A percentile compares a stretch with the other conserved stretches of the same genome.
These are phyloP conservation scores for Penicillium desertorum DNA, from an alignment of 495 filamentous ascomycete genomes.

Conservation along the genomic window DNA sequence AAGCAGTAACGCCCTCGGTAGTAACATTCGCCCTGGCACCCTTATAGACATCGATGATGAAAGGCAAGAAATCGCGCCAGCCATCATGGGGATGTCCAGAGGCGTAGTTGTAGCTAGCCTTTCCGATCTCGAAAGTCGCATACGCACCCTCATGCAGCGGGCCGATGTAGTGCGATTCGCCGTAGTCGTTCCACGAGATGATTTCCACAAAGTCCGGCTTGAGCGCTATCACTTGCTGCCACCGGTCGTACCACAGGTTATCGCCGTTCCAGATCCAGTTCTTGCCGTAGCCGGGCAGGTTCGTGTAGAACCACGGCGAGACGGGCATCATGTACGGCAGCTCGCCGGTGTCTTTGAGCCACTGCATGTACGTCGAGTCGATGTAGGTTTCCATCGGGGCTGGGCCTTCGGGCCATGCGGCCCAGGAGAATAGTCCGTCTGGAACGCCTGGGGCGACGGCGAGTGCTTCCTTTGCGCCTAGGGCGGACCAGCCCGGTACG, in stretches of 20 bases:
- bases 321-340: conserved; percentile 77
- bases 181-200: conserved; percentile 72
- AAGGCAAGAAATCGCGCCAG: conserved; percentile 58
- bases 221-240: conserved; percentile 64
- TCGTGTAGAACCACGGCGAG: conserved; percentile 74
- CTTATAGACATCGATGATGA: conserved; percentile 66
- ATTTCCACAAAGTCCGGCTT: conserved; percentile 62
- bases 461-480: conserved; percentile 52
- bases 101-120: conserved; percentile 52
- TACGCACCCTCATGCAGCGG: conserved; percentile 42
- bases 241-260: conserved; percentile 71
- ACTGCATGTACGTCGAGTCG: conserved; percentile 55
- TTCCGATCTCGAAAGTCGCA: conserved; percentile 45
- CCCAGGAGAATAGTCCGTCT: conserved; percentile 69
- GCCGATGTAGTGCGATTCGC: conserved; percentile 74
- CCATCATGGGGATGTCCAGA: conserved; percentile 51
- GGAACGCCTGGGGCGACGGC: conserved; percentile 44
- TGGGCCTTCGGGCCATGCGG: conserved; percentile 68
- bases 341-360: conserved; percentile 47
- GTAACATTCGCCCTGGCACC: conserved; percentile 40
- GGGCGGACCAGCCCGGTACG: conserved; percentile 62
- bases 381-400: conserved; percentile 50
- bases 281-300: conserved; percentile 66
- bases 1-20: conserved; percentile 27
- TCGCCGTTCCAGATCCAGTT: conserved; percentile 75